Conservation (phyloP, 306 rosid species). For the Rubus parviflorus region DNA sequence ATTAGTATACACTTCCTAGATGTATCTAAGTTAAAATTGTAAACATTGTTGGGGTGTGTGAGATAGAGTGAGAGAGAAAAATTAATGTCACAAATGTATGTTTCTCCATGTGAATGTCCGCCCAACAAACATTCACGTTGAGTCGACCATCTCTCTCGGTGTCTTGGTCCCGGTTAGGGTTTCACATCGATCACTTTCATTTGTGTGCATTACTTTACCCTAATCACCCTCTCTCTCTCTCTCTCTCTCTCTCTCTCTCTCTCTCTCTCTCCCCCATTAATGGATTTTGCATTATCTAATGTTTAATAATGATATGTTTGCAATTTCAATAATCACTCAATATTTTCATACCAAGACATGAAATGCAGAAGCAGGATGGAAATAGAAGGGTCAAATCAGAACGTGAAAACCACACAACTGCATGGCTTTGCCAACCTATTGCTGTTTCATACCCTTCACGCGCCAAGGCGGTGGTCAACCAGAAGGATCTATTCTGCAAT, state of each 20-base stretch:
- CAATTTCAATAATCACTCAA: slow-evolving; percentile 16
- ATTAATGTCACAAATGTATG: slow-evolving; percentile 27
- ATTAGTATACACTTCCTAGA: slow-evolving; percentile 11
- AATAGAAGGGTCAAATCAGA: slow-evolving; percentile 51
- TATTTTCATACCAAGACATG: slow-evolving; percentile 2
- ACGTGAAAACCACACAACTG: slow-evolving; percentile 57
- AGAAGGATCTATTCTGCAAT: background rate
- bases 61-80: slow-evolving; percentile 19
- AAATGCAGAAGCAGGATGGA: slow-evolving; percentile 13
- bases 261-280: slow-evolving; percentile 30
- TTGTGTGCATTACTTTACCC: slow-evolving; percentile 12
- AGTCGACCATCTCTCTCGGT: slow-evolving; percentile 45
- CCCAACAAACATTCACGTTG: slow-evolving; percentile 75
- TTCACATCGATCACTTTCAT: slow-evolving; percentile 24
- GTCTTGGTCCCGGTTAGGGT: slow-evolving; percentile 52
- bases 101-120: slow-evolving; percentile 62
- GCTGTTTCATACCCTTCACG: slow-evolving; percentile 29
- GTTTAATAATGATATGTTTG: slow-evolving; percentile 8
- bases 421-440: slow-evolving; percentile 58
- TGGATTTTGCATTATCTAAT: slow-evolving; percentile 22
- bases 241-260: slow-evolving; percentile 30
- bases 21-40: slow-evolving; percentile 24
- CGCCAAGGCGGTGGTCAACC: slow-evolving; percentile 60
- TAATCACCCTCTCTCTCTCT: slow-evolving; percentile 22
- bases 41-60: slow-evolving; percentile 23